Percentiles rank a stretch among this genome's conserved stretches.
Conservation (phyloP, 768 basidiomycete species). For the Calocybe gangraenosa region DNA sequence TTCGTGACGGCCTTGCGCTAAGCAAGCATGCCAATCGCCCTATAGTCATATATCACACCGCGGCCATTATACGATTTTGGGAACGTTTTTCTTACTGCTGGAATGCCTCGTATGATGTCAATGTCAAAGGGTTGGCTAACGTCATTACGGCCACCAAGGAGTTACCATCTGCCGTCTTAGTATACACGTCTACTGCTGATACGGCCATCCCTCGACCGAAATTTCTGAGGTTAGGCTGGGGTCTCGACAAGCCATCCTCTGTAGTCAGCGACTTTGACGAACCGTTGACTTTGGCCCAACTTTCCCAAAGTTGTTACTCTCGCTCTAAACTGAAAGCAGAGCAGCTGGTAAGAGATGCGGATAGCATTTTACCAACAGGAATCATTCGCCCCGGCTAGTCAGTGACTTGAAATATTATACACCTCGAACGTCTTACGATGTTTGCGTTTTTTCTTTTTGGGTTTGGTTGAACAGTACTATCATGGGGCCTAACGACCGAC, state of each 20-base stretch:
- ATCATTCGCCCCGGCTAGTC: conserved; percentile 30
- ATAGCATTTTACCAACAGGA: conserved; percentile 44
- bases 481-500: conserved; percentile 28
- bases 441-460: not conserved
- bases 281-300: conserved; percentile 32
- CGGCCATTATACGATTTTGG: conserved; percentile 54
- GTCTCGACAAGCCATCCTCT: conserved; percentile 14
- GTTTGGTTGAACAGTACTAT: conserved; percentile 21
- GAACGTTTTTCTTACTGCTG: conserved; percentile 42
- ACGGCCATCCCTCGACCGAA: conserved; percentile 37
- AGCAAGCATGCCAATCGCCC: conserved; percentile 21
- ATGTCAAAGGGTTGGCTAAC: conserved; percentile 45
- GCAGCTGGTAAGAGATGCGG: conserved; percentile 49
- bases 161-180: conserved; percentile 34
- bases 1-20: conserved; percentile 20
- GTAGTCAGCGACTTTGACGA: conserved; percentile 46
- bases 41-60: conserved; percentile 53
- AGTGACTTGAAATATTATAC: conserved; percentile 6
- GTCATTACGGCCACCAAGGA: conserved; percentile 39
- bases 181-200: conserved; percentile 43
- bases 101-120: conserved; percentile 41
- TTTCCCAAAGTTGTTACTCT: conserved; percentile 44
- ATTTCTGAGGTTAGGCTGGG: conserved; percentile 26
- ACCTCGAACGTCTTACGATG: not conserved
- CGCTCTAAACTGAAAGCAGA: conserved; percentile 53